Evolutionary conservation across 176 grass and related monocot genomes (phyloP).

Genomic region (Calamus simplicifolius): DNA sequence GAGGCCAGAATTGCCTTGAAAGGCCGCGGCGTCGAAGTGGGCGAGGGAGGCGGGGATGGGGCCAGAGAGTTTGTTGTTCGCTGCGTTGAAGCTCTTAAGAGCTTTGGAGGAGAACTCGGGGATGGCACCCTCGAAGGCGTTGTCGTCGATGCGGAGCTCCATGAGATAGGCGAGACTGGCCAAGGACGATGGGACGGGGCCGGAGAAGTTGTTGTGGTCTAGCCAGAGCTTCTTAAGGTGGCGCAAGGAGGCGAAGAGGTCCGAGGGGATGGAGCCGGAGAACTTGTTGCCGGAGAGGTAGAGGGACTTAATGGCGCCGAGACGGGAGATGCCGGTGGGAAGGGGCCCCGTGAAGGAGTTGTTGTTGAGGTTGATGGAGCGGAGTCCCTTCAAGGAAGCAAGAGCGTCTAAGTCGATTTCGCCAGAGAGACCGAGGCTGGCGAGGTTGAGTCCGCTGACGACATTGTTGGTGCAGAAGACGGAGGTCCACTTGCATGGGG

Average conservation of each 20-base stretch:
- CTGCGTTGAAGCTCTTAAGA: neutral
- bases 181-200: too few species aligned
- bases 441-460: too few species aligned
- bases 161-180: too few species aligned
- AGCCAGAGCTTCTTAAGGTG: too few species aligned
- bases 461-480: too few species aligned
- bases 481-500: too few species aligned
- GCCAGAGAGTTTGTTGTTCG: slow-evolving; percentile 8
- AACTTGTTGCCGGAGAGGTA: too few species aligned
- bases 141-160: slow-evolving; percentile 2
- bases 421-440: too few species aligned
- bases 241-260: too few species aligned
- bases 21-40: slow-evolving; percentile 4
- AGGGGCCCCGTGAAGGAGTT: neutral
- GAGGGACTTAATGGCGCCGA: too few species aligned
- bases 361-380: neutral
- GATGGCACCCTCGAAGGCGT: slow-evolving; percentile 8
- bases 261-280: too few species aligned
- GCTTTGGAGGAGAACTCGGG: neutral
- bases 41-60: neutral
- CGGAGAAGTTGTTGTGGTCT: too few species aligned
- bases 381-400: neutral
- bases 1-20: slow-evolving; percentile 2
- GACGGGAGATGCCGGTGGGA: neutral
- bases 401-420: neutral